Conservation (phyloP, 192 early-diverging fungal species). For the Coemansia reversa region DNA sequence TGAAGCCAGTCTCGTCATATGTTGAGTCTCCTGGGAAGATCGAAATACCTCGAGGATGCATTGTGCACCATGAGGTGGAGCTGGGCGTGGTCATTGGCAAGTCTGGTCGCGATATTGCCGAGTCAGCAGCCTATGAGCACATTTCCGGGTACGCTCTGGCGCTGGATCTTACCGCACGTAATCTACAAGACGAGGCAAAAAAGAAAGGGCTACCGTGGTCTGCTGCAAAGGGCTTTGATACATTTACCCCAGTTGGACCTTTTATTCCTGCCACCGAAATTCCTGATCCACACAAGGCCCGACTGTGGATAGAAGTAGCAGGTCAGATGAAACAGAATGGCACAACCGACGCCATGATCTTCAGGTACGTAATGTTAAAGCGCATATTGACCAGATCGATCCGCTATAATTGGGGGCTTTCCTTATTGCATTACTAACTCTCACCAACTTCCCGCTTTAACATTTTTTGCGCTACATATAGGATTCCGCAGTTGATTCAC, state of each 20-base stretch:
- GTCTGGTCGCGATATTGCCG: constrained; percentile 69
- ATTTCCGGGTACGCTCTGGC: constrained; percentile 80
- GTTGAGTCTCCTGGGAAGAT: constrained; percentile 65
- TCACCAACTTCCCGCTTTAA: not conserved
- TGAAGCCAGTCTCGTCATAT: constrained; percentile 89
- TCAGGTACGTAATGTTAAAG: constrained; percentile 57
- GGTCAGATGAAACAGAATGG: constrained; percentile 79
- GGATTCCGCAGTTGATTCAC: constrained; percentile 76
- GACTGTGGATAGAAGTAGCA: constrained; percentile 77
- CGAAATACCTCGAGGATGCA: constrained; percentile 74
- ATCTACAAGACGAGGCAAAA: constrained; percentile 85
- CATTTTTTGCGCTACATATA: constrained; percentile 17
- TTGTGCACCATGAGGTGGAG: constrained; percentile 92
- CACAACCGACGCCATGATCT: constrained; percentile 89
- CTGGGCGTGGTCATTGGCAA: constrained; percentile 90
- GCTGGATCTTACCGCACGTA: constrained; percentile 90
- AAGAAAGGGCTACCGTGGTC: constrained; percentile 86
- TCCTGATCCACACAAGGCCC: constrained; percentile 70
- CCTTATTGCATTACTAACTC: not conserved
- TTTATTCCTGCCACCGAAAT: constrained; percentile 74
- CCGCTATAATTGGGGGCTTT: not conserved
- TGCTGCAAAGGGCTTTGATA: constrained; percentile 91
- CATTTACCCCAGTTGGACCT: constrained; percentile 86
- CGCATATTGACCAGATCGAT: not conserved
- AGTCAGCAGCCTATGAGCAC: constrained; percentile 60